phyloP scores from a whole-genome alignment of 1,139 yeast species.

The Candida pseudocylindracea region DNA sequence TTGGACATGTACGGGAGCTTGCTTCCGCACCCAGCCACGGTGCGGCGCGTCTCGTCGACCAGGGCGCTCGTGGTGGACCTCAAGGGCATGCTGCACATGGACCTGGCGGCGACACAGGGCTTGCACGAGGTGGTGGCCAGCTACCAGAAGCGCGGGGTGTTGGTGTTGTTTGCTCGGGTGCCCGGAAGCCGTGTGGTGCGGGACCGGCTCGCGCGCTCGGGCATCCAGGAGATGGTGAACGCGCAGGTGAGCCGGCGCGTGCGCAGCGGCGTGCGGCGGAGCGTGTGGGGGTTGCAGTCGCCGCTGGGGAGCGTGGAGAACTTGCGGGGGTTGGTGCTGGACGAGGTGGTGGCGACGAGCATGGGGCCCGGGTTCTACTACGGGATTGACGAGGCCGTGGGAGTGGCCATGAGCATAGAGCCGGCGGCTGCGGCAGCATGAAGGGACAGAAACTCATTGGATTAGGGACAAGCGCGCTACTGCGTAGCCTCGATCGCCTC shows the following conservation, averaged over 20 bases:
- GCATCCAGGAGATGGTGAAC: conserved; percentile 9
- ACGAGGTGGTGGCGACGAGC: conserved; percentile 4
- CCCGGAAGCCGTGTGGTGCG: conserved; percentile 7
- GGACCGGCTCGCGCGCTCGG: conserved; percentile 7
- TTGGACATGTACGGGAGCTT: conserved; percentile 5
- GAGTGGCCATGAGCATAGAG: conserved; percentile 1
- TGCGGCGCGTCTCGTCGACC: neutral
- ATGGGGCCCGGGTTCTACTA: conserved; percentile 13
- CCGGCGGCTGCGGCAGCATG: too few species aligned
- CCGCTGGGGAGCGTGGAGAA: too few species aligned
- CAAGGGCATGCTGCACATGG: conserved; percentile 5
- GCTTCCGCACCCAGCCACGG: conserved; percentile 5
- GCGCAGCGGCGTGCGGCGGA: neutral
- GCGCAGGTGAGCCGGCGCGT: neutral
- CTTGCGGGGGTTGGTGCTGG: neutral
- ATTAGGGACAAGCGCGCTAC: too few species aligned
- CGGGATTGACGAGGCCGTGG: conserved; percentile 12
- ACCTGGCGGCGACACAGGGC: conserved; percentile 12
- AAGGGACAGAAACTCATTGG: too few species aligned
- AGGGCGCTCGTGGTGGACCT: conserved; percentile 3
- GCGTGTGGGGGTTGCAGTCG: too few species aligned
- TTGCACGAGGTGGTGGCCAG: conserved; percentile 9
- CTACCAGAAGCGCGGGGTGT: conserved; percentile 7
- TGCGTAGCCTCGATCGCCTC: too few species aligned
- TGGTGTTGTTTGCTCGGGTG: conserved; percentile 10